Conservation (phyloP, 345 rosid genomes). For the Eutrema heterophyllum region DNA sequence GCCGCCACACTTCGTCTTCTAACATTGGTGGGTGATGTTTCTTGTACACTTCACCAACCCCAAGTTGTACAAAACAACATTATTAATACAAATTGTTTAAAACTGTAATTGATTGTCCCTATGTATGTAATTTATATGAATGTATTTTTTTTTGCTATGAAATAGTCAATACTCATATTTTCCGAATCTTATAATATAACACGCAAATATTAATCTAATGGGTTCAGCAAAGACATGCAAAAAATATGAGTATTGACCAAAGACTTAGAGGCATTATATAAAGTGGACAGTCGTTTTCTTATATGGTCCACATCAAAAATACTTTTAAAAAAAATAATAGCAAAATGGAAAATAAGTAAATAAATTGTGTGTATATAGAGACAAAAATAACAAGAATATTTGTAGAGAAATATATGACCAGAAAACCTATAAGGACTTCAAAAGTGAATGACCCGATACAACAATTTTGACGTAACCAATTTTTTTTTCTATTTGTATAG, state of each 20-base stretch:
- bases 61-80: neutral
- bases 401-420: neutral
- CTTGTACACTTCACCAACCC: slow-evolving; percentile 67
- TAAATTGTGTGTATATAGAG: neutral
- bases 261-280: slow-evolving; percentile 10
- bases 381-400: neutral
- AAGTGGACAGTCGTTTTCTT: slow-evolving; percentile 9
- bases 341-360: neutral
- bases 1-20: slow-evolving; percentile 85
- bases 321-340: neutral
- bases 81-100: neutral
- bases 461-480: neutral
- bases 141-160: too few relatives aligned
- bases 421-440: neutral
- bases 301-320: slow-evolving; percentile 17
- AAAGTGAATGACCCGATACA: neutral
- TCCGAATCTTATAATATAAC: neutral
- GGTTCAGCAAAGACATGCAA: slow-evolving; percentile 10
- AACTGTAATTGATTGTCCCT: neutral
- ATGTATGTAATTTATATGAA: neutral
- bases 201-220: neutral
- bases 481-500: neutral
- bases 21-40: slow-evolving; percentile 84
- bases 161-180: too few relatives aligned
- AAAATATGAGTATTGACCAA: slow-evolving; percentile 8